phyloP scores from a whole-genome alignment of 2,329 filamentous ascomycete genomes.

The Fusarium nematophilum region DNA sequence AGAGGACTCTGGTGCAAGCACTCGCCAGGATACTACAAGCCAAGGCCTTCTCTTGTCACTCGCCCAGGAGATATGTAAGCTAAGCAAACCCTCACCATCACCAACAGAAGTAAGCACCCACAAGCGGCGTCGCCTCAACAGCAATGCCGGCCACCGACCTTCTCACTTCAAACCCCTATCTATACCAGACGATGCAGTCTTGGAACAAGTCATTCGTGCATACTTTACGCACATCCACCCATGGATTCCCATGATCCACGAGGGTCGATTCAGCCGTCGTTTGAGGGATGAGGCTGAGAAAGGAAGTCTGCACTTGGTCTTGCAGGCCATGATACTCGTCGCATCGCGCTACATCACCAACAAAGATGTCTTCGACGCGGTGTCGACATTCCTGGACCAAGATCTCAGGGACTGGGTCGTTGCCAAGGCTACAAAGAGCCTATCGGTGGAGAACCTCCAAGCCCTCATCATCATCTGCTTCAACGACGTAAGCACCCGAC shows the following conservation, averaged over 20 bases:
- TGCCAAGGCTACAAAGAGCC: conserved; percentile 45
- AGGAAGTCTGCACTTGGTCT: conserved; percentile 43
- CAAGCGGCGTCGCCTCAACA: conserved; percentile 19
- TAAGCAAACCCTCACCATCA: neutral
- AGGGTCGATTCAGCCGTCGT: conserved; percentile 43
- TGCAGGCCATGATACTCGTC: conserved; percentile 49
- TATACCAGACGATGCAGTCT: neutral
- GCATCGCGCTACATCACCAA: conserved; percentile 39
- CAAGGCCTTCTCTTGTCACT: conserved; percentile 19
- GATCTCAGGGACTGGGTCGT: conserved; percentile 17
- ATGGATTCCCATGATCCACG: conserved; percentile 53
- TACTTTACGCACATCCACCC: conserved; percentile 53
- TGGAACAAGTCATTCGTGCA: conserved; percentile 44
- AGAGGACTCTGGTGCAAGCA: neutral
- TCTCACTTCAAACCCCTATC: neutral
- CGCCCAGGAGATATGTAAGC: conserved; percentile 21
- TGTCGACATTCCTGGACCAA: neutral
- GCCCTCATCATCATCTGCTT: conserved; percentile 52
- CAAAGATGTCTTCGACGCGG: conserved; percentile 31
- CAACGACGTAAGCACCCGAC: conserved; percentile 44
- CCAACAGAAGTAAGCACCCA: no score
- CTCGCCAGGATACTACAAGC: neutral
- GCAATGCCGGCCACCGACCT: neutral
- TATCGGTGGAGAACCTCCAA: conserved; percentile 51
- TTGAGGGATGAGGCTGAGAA: conserved; percentile 37